Conservation (phyloP, 768 basidiomycete genomes). For the Chalciporus chontae region DNA sequence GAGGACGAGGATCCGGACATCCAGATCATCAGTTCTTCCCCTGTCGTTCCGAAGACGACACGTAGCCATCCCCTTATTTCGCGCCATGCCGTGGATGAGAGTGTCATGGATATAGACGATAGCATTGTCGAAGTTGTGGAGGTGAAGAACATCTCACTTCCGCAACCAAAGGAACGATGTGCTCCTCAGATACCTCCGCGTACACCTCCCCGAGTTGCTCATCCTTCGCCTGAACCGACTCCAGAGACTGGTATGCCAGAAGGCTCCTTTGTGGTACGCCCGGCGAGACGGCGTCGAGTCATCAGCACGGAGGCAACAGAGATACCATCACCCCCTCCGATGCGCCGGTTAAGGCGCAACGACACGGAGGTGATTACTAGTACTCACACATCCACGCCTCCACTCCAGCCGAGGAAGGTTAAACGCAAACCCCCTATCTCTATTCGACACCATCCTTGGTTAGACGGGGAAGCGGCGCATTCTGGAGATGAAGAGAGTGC, state of each 20-base stretch:
- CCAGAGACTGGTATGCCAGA: conserved; percentile 31
- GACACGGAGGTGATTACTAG: conserved; percentile 24
- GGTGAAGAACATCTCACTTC: conserved; percentile 16
- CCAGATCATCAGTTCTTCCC: conserved; percentile 52
- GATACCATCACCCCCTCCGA: conserved; percentile 28
- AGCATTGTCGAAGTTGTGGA: conserved; percentile 16
- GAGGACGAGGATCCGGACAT: conserved; percentile 59
- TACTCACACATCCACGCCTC: conserved; percentile 18
- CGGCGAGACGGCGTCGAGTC: conserved; percentile 30
- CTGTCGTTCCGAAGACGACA: conserved; percentile 21
- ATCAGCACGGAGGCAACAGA: conserved; percentile 9
- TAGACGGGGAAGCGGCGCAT: conserved; percentile 71
- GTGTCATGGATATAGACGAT: conserved; percentile 10
- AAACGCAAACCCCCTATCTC: conserved; percentile 26
- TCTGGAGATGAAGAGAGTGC: conserved; percentile 77
- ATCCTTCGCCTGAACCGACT: conserved; percentile 14
- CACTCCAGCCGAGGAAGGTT: conserved; percentile 20
- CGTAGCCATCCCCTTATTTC: not conserved
- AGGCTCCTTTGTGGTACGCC: conserved; percentile 45
- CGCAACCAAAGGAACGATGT: conserved; percentile 5
- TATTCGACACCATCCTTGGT: conserved; percentile 42
- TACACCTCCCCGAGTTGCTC: conserved; percentile 28
- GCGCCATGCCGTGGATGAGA: conserved; percentile 16
- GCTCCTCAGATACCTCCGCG: conserved; percentile 33
- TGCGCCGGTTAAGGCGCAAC: conserved; percentile 26